Percentiles rank a stretch among this genome's conserved stretches.
phyloP scores from a whole-genome alignment of 352 stramenopile species.

The Pythium rishiriense region DNA sequence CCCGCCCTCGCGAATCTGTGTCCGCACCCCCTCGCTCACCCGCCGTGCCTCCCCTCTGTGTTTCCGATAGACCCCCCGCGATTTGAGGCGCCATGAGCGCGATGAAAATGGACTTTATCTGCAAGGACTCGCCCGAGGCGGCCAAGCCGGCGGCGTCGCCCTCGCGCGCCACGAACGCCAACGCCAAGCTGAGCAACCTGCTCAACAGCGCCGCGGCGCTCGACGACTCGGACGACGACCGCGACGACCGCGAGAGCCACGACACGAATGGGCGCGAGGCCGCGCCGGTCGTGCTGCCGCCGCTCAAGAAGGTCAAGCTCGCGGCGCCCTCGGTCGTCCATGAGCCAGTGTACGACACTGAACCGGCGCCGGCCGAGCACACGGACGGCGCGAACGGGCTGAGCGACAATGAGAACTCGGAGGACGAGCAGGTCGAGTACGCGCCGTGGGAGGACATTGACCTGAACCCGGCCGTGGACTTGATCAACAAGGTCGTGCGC shows the following conservation, averaged over 20 bases:
- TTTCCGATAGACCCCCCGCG: too few species aligned
- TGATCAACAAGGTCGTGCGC: slow-evolving; percentile 66
- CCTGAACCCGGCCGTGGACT: slow-evolving; percentile 76
- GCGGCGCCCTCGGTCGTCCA: background rate
- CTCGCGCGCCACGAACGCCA: slow-evolving; percentile 21
- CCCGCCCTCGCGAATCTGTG: background rate
- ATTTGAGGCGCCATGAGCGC: slow-evolving; percentile 43
- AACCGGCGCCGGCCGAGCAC: slow-evolving; percentile 4
- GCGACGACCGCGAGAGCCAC: slow-evolving; percentile 6
- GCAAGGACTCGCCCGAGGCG: slow-evolving; percentile 45
- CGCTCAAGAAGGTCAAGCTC: slow-evolving; percentile 19
- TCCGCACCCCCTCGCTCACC: background rate
- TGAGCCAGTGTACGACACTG: slow-evolving; percentile 3
- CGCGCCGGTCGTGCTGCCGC: slow-evolving; percentile 10
- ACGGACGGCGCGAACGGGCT: slow-evolving; percentile 41
- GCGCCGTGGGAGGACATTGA: slow-evolving; percentile 80
- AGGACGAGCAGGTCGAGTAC: slow-evolving; percentile 81
- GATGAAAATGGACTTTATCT: slow-evolving; percentile 87
- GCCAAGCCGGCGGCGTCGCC: background rate
- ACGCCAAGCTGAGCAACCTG: slow-evolving; percentile 40
- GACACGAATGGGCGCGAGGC: background rate
- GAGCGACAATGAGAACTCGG: slow-evolving; percentile 82
- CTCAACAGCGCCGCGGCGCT: slow-evolving; percentile 32
- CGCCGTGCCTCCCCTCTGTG: background rate
- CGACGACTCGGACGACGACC: slow-evolving; percentile 35